Conservation (phyloP, 106 monocot species). For the Gastrodia elata region DNA sequence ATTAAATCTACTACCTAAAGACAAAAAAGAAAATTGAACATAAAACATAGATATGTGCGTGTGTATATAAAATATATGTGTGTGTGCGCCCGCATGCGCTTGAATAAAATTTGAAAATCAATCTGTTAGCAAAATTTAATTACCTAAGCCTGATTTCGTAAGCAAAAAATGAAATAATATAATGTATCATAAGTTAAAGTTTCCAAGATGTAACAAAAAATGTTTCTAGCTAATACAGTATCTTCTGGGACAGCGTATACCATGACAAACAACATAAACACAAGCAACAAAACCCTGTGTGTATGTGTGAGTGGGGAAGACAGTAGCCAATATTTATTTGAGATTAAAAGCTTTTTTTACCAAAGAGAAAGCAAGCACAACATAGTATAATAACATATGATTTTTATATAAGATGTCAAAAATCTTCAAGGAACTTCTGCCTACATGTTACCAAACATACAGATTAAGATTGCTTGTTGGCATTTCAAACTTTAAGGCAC, state of each 20-base stretch:
- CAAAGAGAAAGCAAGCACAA: background rate
- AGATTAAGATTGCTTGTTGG: background rate
- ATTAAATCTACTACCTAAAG: conserved; percentile 16
- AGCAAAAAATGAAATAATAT: background rate
- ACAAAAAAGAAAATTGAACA: background rate
- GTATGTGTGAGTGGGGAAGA: background rate
- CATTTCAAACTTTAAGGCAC: background rate
- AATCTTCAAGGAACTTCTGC: background rate
- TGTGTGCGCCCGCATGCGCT: too few relatives aligned
- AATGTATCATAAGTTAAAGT: background rate
- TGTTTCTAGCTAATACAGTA: background rate
- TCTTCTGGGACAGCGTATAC: background rate
- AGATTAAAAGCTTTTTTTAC: background rate
- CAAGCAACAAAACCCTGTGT: background rate
- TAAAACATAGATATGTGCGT: background rate
- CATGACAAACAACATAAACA: background rate
- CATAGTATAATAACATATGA: background rate
- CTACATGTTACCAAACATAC: background rate
- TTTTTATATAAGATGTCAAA: background rate
- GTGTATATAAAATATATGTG: background rate
- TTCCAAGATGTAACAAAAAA: background rate
- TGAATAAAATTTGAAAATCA: too few relatives aligned
- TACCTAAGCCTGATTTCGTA: background rate
- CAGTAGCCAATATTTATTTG: background rate
- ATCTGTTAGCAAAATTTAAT: too few relatives aligned